phyloP scores from a whole-genome alignment of 108 stramenopile species.

The Cylindrotheca closterium region DNA sequence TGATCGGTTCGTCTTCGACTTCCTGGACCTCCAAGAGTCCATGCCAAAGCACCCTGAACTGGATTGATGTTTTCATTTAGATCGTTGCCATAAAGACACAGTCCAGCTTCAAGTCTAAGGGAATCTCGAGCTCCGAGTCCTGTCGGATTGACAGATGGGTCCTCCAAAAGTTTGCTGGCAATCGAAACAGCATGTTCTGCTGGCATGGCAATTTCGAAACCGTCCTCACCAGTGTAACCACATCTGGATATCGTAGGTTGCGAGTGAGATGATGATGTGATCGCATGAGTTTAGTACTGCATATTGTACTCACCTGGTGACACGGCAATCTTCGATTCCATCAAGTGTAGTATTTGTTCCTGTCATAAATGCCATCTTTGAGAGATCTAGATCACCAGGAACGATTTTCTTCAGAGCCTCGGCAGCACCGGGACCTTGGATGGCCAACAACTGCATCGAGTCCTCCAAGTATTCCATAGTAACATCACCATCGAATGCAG shows the following conservation, averaged over 20 bases:
- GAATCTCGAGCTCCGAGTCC: slow-evolving; percentile 98
- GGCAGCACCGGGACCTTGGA: slow-evolving; percentile 96
- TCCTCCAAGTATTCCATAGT: slow-evolving; percentile 92
- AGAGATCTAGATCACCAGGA: slow-evolving; percentile 80
- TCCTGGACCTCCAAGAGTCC: slow-evolving; percentile 95
- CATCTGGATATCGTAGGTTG: too few relatives aligned
- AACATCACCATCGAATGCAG: slow-evolving; percentile 76
- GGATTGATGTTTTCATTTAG: slow-evolving; percentile 94
- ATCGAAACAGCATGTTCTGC: slow-evolving; percentile 75
- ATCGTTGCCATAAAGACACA: slow-evolving; percentile 99
- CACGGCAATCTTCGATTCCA: slow-evolving; percentile 88
- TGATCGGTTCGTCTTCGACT: slow-evolving; percentile 88
- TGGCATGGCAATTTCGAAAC: slow-evolving; percentile 96
- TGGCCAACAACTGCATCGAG: slow-evolving; percentile 88
- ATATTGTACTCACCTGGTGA: slow-evolving; percentile 71
- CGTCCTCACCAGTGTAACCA: slow-evolving; percentile 99
- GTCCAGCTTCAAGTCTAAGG: slow-evolving; percentile 96
- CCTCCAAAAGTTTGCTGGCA: slow-evolving; percentile 72
- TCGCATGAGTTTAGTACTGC: not conserved
- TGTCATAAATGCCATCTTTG: slow-evolving; percentile 94
- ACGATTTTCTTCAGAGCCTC: slow-evolving; percentile 75
- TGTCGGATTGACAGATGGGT: slow-evolving; percentile 82
- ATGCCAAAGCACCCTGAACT: slow-evolving; percentile 86
- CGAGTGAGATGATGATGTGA: not conserved
- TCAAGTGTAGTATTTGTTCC: slow-evolving; percentile 83